Base-by-base conservation (phyloP, 495 filamentous ascomycete species). In the Parmelia sp. region DNA sequence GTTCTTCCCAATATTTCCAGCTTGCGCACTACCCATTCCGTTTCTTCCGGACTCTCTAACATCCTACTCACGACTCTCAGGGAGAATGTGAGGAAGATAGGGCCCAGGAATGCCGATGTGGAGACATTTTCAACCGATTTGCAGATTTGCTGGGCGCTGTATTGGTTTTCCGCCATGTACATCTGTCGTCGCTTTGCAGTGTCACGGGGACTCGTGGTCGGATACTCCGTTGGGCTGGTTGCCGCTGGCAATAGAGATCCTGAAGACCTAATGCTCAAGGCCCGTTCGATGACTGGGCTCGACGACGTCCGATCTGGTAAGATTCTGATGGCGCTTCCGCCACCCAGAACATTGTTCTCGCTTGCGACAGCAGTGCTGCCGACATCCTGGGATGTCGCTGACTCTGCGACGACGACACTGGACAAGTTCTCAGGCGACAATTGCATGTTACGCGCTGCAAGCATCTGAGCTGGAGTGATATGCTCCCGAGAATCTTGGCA, bases 71-170 rank as follows among this genome's bases (percentile, higher is more conserved):
- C 31, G 6, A 36, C 31, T 33, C 49, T 29, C 37, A 68, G 35
- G 12, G 59, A 27, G n/a, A 57, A 42, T 12, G 65, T 14, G 45
- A 68, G 58, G 55, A 68, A 65, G 21, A 68, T 35, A 2, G 66
- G 66, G 5, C 57, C 62, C 23, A 65, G 27, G 12, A 65, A 65
- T 39, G 62, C 61, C 47, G 56, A 17, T 11, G 39, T 60, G 19
- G 57, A n/a, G 33, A 68, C 17, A 5, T 27, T 42, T 33, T 68
- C 66, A 11, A 49, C 49, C 6, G 45, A 60, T 21, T 56, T 61
- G 58, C 66, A 68, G 25, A 56, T 51, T n/a, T 65, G 37, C 11
- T 58, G 44, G 4, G 62, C 66, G 11, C 49, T 58, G 25, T 51
- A 17, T 11, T 36, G 42, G 27, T 58, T 68, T 27, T 68, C 61